Evolutionary conservation across 225 moss, liverwort and hornwort genomes (phyloP).

Genomic region (Physcomitrium patens): DNA sequence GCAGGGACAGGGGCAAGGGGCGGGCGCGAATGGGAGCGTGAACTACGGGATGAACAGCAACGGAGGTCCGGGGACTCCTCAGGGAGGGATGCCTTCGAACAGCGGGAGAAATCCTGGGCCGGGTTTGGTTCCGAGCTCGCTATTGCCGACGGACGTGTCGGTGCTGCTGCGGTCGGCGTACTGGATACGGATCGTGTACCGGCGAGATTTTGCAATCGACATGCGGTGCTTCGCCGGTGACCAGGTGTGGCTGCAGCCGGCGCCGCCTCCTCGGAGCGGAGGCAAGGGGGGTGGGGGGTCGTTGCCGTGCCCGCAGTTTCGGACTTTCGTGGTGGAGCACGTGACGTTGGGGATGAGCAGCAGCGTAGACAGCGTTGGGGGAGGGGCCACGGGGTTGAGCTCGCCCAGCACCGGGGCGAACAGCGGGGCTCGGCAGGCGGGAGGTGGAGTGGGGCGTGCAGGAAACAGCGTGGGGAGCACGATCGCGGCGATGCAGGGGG

Average conservation of each 20-base stretch:
- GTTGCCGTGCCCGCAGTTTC: constrained; percentile 94
- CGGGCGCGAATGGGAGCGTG: constrained; percentile 32
- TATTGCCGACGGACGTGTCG: constrained; percentile 93
- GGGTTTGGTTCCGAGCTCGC: constrained; percentile 85
- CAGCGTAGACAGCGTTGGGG: constrained; percentile 60
- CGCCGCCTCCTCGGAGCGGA: constrained; percentile 76
- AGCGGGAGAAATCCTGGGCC: constrained; percentile 73
- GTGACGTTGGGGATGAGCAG: constrained; percentile 69
- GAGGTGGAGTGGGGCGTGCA: constrained; percentile 31
- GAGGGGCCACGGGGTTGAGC: constrained; percentile 36
- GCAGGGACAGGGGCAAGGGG: constrained; percentile 58
- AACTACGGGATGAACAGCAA: constrained; percentile 37
- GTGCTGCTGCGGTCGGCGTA: constrained; percentile 85
- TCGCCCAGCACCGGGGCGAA: constrained; percentile 35
- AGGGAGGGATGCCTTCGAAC: constrained; percentile 70
- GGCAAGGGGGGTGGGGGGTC: constrained; percentile 74
- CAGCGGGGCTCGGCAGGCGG: constrained; percentile 51
- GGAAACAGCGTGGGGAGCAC: constrained; percentile 36
- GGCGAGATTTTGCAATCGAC: constrained; percentile 94
- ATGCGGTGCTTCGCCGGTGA: constrained; percentile 97
- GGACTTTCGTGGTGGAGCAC: constrained; percentile 96
- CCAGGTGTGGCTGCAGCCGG: constrained; percentile 98
- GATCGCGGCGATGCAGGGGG: constrained; percentile 34
- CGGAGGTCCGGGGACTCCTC: constrained; percentile 46
- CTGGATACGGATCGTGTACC: constrained; percentile 97